Conservation (phyloP, 192 early-diverging fungal species). For the Linnemannia exigua region DNA sequence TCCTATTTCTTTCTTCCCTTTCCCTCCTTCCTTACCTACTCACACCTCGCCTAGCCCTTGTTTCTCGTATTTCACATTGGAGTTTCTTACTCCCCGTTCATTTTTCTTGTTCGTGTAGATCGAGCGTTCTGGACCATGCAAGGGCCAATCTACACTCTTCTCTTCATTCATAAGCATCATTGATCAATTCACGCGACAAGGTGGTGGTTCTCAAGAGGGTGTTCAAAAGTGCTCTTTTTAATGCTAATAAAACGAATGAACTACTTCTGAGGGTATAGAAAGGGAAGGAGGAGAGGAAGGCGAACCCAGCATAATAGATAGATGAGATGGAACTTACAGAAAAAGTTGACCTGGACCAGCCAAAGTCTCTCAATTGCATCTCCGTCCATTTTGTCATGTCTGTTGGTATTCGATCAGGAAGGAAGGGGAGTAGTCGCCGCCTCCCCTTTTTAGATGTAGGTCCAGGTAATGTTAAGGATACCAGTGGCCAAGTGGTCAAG, state of each 20-base stretch:
- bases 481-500: conserved; percentile 34
- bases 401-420: too few relatives aligned
- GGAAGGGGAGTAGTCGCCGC: too few relatives aligned
- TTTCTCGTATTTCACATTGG: not conserved
- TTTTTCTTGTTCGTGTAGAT: not conserved
- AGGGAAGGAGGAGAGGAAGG: not conserved
- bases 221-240: not conserved
- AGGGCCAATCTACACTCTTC: not conserved
- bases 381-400: not conserved
- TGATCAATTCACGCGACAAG: not conserved
- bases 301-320: not conserved
- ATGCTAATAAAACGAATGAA: not conserved
- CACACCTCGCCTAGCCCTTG: not conserved
- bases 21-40: not conserved
- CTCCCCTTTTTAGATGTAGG: conserved; percentile 27
- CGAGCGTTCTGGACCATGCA: not conserved
- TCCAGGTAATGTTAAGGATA: conserved; percentile 47
- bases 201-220: not conserved
- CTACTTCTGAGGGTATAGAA: not conserved
- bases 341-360: not conserved
- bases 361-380: not conserved
- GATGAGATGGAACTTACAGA: not conserved
- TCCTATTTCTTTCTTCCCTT: not conserved
- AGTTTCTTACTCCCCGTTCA: not conserved
- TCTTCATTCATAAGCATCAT: not conserved